phyloP scores from a whole-genome alignment of 176 grass and related monocot species.

The Zea luxurians region DNA sequence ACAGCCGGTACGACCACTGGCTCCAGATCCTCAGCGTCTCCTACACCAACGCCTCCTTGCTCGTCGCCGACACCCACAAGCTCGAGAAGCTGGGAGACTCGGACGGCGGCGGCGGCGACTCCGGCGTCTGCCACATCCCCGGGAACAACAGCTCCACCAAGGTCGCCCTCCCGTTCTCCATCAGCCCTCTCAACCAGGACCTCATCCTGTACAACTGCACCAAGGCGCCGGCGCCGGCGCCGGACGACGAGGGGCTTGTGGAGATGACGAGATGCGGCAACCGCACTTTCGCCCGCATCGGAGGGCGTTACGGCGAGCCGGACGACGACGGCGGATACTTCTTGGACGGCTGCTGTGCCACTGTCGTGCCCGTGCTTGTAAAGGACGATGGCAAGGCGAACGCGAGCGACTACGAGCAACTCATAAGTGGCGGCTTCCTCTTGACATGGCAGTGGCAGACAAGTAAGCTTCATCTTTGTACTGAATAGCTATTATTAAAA shows the following conservation, averaged over 20 bases:
- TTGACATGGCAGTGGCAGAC: constrained; percentile 10
- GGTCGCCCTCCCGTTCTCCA: background rate
- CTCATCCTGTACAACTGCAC: constrained; percentile 19
- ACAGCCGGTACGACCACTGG: accelerated
- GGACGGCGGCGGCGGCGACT: too few species aligned
- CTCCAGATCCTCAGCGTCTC: constrained; percentile 30
- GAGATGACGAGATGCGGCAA: background rate
- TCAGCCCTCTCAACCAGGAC: background rate
- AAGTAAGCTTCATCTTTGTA: background rate
- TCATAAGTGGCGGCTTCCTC: constrained; percentile 22
- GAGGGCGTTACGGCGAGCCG: background rate
- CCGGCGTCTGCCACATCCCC: background rate
- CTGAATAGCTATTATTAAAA: too few species aligned
- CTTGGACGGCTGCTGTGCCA: background rate
- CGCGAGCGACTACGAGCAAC: background rate
- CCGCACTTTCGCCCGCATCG: background rate
- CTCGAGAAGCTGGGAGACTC: background rate
- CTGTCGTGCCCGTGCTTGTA: background rate
- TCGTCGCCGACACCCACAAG: constrained; percentile 25
- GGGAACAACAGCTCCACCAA: background rate
- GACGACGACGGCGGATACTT: background rate
- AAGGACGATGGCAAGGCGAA: background rate
- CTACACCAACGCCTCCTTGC: constrained; percentile 25
- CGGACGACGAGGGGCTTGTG: background rate
- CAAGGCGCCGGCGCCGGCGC: background rate